Percentiles rank a stretch among this genome's conserved stretches.
Evolutionary conservation across 208 protist genomes (phyloP).

Genomic region (Trypanosoma cruzi): DNA sequence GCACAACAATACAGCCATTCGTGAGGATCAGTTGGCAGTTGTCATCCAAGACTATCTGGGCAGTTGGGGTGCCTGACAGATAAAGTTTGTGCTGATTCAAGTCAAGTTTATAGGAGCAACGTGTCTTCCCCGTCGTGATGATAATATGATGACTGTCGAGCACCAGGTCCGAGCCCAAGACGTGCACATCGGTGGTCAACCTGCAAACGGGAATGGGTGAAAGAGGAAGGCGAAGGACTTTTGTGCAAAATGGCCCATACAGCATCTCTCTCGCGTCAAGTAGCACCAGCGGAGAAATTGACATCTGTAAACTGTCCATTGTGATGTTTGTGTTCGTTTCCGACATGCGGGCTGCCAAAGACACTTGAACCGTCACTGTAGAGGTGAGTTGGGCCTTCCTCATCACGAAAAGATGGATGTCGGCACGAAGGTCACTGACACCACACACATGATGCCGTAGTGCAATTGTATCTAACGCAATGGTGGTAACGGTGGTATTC

Average conservation of each 20-base stretch:
- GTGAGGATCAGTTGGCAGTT: slow-evolving; percentile 84
- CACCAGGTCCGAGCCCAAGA: slow-evolving; percentile 50
- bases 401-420: slow-evolving; percentile 18
- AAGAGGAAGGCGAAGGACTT: slow-evolving; percentile 67
- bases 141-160: slow-evolving; percentile 79
- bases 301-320: slow-evolving; percentile 36
- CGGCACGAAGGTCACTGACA: not conserved
- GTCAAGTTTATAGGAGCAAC: slow-evolving; percentile 77
- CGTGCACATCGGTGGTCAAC: slow-evolving; percentile 49
- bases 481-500: slow-evolving; percentile 4
- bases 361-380: not conserved
- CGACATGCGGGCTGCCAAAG: not conserved
- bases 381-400: not conserved
- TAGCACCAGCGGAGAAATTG: slow-evolving; percentile 70
- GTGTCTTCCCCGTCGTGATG: slow-evolving; percentile 52
- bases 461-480: slow-evolving; percentile 6
- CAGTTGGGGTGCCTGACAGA: slow-evolving; percentile 51
- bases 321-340: slow-evolving; percentile 47
- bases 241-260: slow-evolving; percentile 78
- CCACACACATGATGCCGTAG: slow-evolving; percentile 9
- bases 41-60: slow-evolving; percentile 71
- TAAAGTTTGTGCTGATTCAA: slow-evolving; percentile 64
- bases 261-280: slow-evolving; percentile 76
- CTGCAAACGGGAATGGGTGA: slow-evolving; percentile 59
- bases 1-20: slow-evolving; percentile 82